phyloP scores from a whole-genome alignment of 2,329 filamentous ascomycete species.

The Rutstroemia sp. region DNA sequence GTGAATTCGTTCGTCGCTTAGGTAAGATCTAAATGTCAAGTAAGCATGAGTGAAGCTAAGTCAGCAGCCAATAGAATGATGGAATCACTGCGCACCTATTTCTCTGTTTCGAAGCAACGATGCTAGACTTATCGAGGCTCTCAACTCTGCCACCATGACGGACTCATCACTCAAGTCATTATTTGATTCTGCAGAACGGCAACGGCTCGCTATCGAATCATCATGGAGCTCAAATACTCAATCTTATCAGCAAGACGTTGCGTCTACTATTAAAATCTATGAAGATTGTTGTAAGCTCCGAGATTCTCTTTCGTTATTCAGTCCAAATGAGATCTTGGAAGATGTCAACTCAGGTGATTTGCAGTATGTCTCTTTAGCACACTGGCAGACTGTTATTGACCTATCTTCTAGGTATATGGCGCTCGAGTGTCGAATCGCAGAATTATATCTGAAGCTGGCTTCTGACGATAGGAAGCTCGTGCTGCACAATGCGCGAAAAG shows the following conservation, averaged over 20 bases:
- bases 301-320: slow-evolving; percentile 73
- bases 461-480: slow-evolving; percentile 51
- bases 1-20: no score
- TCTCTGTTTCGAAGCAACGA: no score
- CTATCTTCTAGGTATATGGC: slow-evolving; percentile 53
- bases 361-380: slow-evolving; percentile 43
- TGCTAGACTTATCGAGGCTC: background rate
- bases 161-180: slow-evolving; percentile 41
- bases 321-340: slow-evolving; percentile 79
- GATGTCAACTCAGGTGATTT: slow-evolving; percentile 81
- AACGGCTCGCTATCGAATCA: slow-evolving; percentile 50
- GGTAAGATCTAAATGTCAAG: no score
- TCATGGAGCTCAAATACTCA: slow-evolving; percentile 58
- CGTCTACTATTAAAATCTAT: slow-evolving; percentile 61
- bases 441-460: slow-evolving; percentile 64
- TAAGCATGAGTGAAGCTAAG: background rate
- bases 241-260: slow-evolving; percentile 60
- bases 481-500: slow-evolving; percentile 55
- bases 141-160: slow-evolving; percentile 33
- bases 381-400: background rate
- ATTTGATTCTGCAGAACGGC: slow-evolving; percentile 46
- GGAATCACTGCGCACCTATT: no score
- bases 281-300: slow-evolving; percentile 64
- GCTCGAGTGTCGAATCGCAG: slow-evolving; percentile 70
- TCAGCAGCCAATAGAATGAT: background rate